Conservation (phyloP, 331 rosid species). For the Dryas integrifolia region DNA sequence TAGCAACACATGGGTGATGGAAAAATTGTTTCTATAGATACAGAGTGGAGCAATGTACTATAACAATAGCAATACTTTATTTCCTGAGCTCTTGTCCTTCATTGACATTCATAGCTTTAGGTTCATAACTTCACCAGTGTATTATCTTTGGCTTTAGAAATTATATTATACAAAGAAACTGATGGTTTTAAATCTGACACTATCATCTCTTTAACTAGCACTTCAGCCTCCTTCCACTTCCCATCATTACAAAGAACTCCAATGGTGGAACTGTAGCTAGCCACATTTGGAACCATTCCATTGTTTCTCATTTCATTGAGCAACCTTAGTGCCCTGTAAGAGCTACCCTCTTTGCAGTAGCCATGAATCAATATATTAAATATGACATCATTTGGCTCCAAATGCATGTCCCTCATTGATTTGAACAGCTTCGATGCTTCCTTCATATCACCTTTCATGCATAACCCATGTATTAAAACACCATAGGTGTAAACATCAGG, state of each 20-base stretch:
- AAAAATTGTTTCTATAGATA: no score
- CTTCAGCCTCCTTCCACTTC: constrained; percentile 66
- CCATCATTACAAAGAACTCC: constrained; percentile 61
- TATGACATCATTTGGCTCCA: constrained; percentile 66
- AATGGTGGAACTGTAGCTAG: constrained; percentile 61
- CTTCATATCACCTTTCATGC: constrained; percentile 57
- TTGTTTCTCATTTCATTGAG: constrained; percentile 62
- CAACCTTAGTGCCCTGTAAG: constrained; percentile 68
- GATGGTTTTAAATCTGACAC: constrained; percentile 52
- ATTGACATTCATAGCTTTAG: neutral
- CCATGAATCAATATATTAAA: constrained; percentile 67
- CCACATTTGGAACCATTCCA: constrained; percentile 65
- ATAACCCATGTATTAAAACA: constrained; percentile 73
- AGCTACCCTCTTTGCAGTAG: constrained; percentile 72
- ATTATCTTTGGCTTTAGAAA: constrained; percentile 32
- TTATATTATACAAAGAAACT: constrained; percentile 43
- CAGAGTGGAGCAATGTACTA: no score
- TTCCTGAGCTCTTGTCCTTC: neutral
- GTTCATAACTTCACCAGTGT: neutral
- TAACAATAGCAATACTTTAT: neutral
- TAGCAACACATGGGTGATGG: no score
- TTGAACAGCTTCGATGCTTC: constrained; percentile 63
- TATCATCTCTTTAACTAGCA: constrained; percentile 46
- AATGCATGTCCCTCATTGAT: constrained; percentile 44
- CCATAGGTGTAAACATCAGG: constrained; percentile 61